These are phyloP conservation scores for Ceratopteris richardii DNA, from an alignment of 75 land plant species.

Conservation along the genomic window DNA sequence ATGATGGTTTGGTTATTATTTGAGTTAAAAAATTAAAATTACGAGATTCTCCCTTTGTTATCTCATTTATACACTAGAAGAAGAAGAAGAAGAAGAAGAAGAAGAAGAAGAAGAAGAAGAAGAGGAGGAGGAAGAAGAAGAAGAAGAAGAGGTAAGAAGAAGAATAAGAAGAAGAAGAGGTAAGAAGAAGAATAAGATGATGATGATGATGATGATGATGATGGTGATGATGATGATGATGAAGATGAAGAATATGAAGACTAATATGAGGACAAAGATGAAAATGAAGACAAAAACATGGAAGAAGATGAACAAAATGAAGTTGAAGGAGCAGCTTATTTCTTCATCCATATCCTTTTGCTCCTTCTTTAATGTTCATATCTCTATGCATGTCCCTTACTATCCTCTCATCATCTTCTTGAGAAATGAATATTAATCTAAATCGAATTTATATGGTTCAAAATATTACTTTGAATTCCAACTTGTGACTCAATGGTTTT, in stretches of 20 bases:
- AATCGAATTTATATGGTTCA: too few species aligned
- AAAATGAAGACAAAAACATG: not conserved
- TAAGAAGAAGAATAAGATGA: not conserved
- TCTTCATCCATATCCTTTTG: too few species aligned
- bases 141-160: not conserved
- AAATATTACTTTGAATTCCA: too few species aligned
- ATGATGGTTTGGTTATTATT: too few species aligned
- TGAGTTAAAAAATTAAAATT: too few species aligned
- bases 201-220: not conserved
- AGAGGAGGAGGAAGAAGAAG: not conserved
- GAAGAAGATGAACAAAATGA: not conserved
- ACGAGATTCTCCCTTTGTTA: too few species aligned
- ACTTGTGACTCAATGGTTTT: too few species aligned
- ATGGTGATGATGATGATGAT: not conserved
- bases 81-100: slow-evolving; percentile 1
- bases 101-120: not conserved
- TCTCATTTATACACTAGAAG: too few species aligned
- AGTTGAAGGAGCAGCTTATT: not conserved
- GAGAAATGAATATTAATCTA: too few species aligned
- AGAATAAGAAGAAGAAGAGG: not conserved
- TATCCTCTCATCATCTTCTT: too few species aligned
- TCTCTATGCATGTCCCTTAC: too few species aligned
- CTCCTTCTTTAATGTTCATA: too few species aligned
- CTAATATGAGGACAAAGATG: not conserved
- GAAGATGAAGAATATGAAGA: not conserved